phyloP scores from a whole-genome alignment of 495 filamentous ascomycete genomes.

The Penicillium ochrochloron region DNA sequence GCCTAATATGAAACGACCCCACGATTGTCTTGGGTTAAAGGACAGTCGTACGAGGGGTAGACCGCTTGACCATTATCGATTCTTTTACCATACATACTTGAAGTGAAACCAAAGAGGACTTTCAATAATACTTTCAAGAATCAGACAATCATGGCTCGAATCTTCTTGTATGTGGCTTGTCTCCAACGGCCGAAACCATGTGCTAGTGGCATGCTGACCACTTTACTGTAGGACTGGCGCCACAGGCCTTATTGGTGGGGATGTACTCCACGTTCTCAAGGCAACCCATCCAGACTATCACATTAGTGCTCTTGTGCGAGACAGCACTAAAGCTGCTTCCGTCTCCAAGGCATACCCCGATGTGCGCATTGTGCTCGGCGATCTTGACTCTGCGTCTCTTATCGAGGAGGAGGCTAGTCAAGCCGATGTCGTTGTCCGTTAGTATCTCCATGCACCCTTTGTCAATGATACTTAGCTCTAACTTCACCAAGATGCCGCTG shows the following conservation, averaged over 20 bases:
- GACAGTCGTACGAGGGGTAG: conserved; percentile 10
- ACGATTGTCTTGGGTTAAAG: background rate
- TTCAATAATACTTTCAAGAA: background rate
- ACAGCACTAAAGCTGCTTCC: conserved; percentile 58
- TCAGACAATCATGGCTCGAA: conserved; percentile 24
- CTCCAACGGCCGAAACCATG: background rate
- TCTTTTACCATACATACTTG: background rate
- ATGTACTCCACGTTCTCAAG: conserved; percentile 59
- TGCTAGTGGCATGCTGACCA: conserved; percentile 7
- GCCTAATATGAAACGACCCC: background rate
- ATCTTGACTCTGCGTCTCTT: conserved; percentile 44
- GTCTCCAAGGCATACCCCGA: conserved; percentile 55
- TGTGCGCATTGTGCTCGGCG: conserved; percentile 49
- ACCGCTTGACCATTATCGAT: background rate
- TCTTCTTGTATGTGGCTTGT: conserved; percentile 27
- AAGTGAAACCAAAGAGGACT: background rate
- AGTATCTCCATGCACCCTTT: conserved; percentile 17
- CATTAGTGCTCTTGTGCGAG: conserved; percentile 62
- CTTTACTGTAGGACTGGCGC: conserved; percentile 48
- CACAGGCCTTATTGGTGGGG: conserved; percentile 72
- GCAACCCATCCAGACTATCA: conserved; percentile 64
- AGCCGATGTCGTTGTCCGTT: conserved; percentile 54
- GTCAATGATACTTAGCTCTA: background rate
- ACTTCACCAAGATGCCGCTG: conserved; percentile 41
- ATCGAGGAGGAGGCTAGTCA: conserved; percentile 48